Evolutionary conservation across 1,139 yeast species (phyloP), one percentile per base, ranked within the genome.

Genomic region (Pichia sp.): DNA sequence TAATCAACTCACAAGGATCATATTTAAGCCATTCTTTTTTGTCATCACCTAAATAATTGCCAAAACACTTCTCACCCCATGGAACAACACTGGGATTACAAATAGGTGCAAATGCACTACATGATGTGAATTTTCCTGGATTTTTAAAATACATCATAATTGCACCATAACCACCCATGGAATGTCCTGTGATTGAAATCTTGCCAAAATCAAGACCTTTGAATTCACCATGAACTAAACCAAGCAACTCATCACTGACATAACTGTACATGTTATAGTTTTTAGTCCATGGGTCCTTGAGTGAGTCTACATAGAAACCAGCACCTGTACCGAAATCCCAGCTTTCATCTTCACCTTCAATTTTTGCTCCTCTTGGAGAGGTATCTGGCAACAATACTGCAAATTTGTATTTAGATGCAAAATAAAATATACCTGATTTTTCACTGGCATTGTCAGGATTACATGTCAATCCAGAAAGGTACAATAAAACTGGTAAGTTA

Each of bases 131-230:
- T 57, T 71, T 71, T 3, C 81, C 84, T 1, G 92, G 87, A 61
- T 85, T 79, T 53, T 72, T 76, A 46, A 92, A 67, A 61, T 77
- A 90, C 16, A 95, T 81, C 46, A 83, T 69, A 49, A 92, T 67
- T 0, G 98, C 95, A 44, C 98, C 98, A 62, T 76, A 87, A 0
- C 98, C 98, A 42, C 98, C 98, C 97, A 92, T 92, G 2, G 98
- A 92, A 64, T 92, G 97, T 39, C 97, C 97, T 9, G 94, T 81
- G 52, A 92, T 79, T 29, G 92, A 76, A 45, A 81, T 72, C 42
- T 75, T 81, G 33, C 65, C 60, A 5, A 38, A 69, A 60, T 85
- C 83, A 52, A 85, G 68, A 35, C 67, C 64, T 4, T 71, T 56
- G 55, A 72, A 84, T 39, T 74, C 67, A 26, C 59, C 50, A 8